phyloP scores from a whole-genome alignment of 2,329 filamentous ascomycete species.

The Bimuria novae-zelandiae region DNA sequence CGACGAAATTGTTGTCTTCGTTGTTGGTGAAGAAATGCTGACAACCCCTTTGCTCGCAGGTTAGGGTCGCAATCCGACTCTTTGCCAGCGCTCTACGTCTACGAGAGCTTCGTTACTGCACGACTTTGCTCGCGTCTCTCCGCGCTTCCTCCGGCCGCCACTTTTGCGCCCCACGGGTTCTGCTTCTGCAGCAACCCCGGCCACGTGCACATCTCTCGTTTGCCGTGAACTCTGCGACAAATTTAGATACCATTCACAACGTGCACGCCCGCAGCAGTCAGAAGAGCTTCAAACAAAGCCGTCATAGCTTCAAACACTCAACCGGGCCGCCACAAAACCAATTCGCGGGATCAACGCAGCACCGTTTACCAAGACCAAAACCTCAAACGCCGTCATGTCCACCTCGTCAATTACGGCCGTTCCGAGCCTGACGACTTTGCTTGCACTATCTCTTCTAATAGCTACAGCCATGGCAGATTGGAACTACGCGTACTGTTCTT shows the following conservation, averaged over 20 bases:
- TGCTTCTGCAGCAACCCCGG: neutral
- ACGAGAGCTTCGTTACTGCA: conserved; percentile 1
- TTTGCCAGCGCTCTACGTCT: neutral
- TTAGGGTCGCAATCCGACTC: conserved; percentile 10
- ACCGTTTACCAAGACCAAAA: neutral
- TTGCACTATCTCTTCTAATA: conserved; percentile 23
- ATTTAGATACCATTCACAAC: neutral
- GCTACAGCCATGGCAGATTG: conserved; percentile 21
- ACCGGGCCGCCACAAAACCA: conserved; percentile 6
- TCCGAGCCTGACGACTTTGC: conserved; percentile 23
- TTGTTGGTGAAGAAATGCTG: conserved; percentile 14
- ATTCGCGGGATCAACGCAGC: conserved; percentile 12
- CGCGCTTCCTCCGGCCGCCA: neutral
- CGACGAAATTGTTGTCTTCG: conserved; percentile 6
- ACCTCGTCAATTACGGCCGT: conserved; percentile 12
- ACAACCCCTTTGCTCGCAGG: conserved; percentile 5
- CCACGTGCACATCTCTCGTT: neutral
- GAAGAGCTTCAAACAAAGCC: neutral
- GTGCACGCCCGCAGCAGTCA: neutral
- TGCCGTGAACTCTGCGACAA: neutral
- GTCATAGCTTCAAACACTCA: conserved; percentile 1
- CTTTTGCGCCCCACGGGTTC: neutral
- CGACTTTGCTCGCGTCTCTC: conserved; percentile 9
- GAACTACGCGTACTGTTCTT: conserved; percentile 50
- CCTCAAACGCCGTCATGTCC: conserved; percentile 21